Evolutionary conservation across 306 rosid genomes (phyloP), one percentile per base, ranked within the genome.

Genomic region (Trifolium fragiferum): DNA sequence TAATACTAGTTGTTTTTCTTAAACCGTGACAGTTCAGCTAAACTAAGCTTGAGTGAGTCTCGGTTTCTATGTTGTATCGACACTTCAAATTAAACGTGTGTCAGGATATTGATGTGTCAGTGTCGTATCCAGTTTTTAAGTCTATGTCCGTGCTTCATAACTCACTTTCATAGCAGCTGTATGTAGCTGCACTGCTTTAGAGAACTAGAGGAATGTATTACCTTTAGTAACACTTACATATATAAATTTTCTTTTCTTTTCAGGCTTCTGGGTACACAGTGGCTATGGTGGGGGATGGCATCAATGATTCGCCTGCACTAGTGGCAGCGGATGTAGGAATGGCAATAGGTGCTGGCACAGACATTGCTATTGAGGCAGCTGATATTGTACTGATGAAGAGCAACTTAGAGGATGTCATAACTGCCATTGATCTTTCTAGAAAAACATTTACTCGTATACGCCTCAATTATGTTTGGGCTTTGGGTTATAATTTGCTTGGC

Each of bases 261-360:
- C 81, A 93, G 97, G 89, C 85, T 21, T 54, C 81, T 70, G 92
- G 93, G n/a, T 81, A 85, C 85, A 76, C 70, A 1, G 97, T 93
- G 65, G 97, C 90, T 35, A 90, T 93, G 98, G 96, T 93, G 18
- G 97, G 97, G 13, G 98, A 93, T 69, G 97, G 98, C 25, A 93
- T 89, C 82, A 93, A 93, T 10, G 98, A 93, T 83, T 91, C 97
- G 1, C 98, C 97, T 0, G 93, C 97, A 21, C 90, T 93, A 16
- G 98, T 87, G 16, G 93, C 93, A 20, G 97, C 93, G 0, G 92
- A 93, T 40, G 97, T 93, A 37, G 98, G 98, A 49, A 89, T 91
- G 93, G 96, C 98, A 33, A 93, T 93, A 60, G 97, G 96, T 53
- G 97, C 98, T 0, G 97, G 97, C 40, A 91, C 93, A 7, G 98